Percentiles rank a stretch among this genome's conserved stretches.
These are phyloP conservation scores for Volvox reticuliferus DNA, from an alignment of 139 green algal species.

Conservation along the genomic window DNA sequence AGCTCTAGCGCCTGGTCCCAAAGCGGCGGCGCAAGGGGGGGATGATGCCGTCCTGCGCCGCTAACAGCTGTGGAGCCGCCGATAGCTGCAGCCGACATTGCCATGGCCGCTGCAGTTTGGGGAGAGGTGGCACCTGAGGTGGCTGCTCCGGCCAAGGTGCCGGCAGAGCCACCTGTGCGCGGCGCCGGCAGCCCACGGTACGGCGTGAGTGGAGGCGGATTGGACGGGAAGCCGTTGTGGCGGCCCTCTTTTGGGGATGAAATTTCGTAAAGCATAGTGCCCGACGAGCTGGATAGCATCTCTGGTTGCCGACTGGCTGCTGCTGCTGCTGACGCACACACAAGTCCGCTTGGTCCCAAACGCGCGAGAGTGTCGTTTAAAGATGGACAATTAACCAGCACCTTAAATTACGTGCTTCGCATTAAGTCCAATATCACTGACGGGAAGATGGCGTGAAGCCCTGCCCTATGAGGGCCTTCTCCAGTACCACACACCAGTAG, in stretches of 20 bases:
- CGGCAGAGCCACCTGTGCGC: neutral
- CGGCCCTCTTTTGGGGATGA: neutral
- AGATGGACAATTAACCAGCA: too few relatives aligned
- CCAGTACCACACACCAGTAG: too few relatives aligned
- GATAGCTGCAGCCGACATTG: neutral
- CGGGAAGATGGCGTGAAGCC: too few relatives aligned
- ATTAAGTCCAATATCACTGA: too few relatives aligned
- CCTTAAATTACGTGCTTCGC: too few relatives aligned
- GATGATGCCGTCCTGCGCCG: neutral
- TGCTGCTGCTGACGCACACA: too few relatives aligned
- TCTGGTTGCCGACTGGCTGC: too few relatives aligned
- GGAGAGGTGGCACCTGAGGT: too few relatives aligned
- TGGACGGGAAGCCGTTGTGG: neutral
- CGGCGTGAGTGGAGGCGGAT: slow-evolving; percentile 20
- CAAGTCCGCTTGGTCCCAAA: too few relatives aligned
- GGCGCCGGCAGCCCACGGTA: slow-evolving; percentile 10
- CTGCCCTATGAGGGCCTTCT: too few relatives aligned
- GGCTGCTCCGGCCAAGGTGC: neutral
- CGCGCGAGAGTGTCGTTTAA: too few relatives aligned
- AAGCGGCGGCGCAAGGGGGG: slow-evolving; percentile 7
- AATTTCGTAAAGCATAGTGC: neutral
- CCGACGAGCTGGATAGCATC: neutral
- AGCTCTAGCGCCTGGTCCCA: slow-evolving; percentile 61
- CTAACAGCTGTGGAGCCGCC: neutral
- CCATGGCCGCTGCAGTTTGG: neutral